Evolutionary conservation across 2,329 filamentous ascomycete genomes (phyloP).

Genomic region (Scorias spongiosa): DNA sequence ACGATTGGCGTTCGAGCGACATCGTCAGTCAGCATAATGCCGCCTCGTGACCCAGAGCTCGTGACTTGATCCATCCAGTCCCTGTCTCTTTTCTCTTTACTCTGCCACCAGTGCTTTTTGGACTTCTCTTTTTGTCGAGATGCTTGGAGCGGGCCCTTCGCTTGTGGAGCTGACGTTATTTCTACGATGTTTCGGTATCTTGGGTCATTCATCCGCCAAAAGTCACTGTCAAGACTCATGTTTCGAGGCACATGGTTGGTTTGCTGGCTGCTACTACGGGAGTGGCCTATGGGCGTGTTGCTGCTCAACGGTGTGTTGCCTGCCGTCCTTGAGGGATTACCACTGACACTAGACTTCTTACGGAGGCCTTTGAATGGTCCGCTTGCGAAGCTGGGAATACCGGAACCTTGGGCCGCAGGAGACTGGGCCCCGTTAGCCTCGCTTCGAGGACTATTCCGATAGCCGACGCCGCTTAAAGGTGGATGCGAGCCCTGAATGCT

Average conservation of each 20-base stretch:
- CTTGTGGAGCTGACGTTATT: conserved; percentile 5
- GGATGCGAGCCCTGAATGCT: background rate
- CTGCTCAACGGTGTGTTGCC: background rate
- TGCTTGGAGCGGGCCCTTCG: background rate
- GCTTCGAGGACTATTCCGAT: background rate
- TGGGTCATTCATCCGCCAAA: conserved; percentile 8
- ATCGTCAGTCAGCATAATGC: conserved; percentile 25
- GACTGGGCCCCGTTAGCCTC: background rate
- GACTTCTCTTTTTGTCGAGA: conserved; percentile 8
- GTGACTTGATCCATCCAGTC: conserved; percentile 29
- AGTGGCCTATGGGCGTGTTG: conserved; percentile 5
- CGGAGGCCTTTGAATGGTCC: background rate
- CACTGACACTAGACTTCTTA: background rate
- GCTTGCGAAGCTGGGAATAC: background rate
- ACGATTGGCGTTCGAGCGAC: conserved; percentile 13
- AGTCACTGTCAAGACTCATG: conserved; percentile 6
- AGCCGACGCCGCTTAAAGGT: background rate
- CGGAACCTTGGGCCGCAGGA: background rate
- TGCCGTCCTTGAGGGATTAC: background rate
- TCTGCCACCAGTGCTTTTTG: conserved; percentile 13
- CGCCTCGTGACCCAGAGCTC: conserved; percentile 25
- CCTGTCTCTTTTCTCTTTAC: conserved; percentile 22
- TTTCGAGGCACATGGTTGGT: conserved; percentile 8
- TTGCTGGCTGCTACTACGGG: conserved; percentile 8
- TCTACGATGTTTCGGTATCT: conserved; percentile 11